phyloP scores from a whole-genome alignment of 2,329 filamentous ascomycete genomes.

The Allantophomopsis cytisporea region DNA sequence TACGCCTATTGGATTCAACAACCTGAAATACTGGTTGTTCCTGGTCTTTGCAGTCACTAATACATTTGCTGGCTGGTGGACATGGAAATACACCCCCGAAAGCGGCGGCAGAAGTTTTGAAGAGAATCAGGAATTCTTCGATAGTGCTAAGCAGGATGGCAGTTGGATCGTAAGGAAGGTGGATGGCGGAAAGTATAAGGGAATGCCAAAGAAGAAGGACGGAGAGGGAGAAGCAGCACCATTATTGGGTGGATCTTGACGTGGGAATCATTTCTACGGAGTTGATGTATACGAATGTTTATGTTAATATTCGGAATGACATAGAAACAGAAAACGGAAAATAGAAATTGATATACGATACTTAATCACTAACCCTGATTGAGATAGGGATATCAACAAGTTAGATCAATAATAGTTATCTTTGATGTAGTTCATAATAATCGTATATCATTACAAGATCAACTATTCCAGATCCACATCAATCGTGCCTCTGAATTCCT shows the following conservation, averaged over 20 bases:
- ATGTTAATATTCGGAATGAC: too few species aligned
- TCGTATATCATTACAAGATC: too few species aligned
- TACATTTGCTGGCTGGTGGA: conserved; percentile 37
- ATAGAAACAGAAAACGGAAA: too few species aligned
- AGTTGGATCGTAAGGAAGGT: conserved; percentile 40
- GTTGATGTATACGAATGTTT: too few species aligned
- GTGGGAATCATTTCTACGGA: not conserved
- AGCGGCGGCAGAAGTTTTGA: conserved; percentile 43
- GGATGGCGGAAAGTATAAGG: conserved; percentile 30
- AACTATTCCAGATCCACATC: too few species aligned
- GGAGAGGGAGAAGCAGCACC: not conserved
- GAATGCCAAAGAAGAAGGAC: conserved; percentile 8
- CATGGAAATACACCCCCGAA: conserved; percentile 34
- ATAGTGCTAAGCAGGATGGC: conserved; percentile 31
- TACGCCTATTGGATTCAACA: conserved; percentile 45
- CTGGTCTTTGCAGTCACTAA: conserved; percentile 41
- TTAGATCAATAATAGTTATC: too few species aligned
- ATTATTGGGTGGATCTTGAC: not conserved
- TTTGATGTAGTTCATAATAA: too few species aligned
- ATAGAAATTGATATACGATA: too few species aligned
- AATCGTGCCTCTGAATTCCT: too few species aligned
- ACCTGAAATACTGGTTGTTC: conserved; percentile 43
- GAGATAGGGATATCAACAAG: too few species aligned
- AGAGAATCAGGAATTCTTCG: conserved; percentile 45
- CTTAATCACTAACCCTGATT: too few species aligned